Conservation (phyloP, 768 basidiomycete genomes). For the Pholiota microspora region DNA sequence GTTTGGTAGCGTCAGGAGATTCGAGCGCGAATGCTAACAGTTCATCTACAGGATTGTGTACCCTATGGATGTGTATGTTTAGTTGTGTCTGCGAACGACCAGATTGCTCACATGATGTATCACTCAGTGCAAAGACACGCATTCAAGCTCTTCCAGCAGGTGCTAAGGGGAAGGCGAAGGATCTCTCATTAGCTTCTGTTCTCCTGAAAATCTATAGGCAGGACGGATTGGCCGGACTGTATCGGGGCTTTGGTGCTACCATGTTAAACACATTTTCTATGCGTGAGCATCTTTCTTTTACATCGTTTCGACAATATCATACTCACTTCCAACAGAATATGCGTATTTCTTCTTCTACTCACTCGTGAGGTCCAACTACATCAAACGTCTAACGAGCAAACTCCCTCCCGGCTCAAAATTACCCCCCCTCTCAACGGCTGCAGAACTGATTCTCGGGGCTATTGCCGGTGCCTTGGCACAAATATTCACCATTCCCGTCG, state of each 20-base stretch:
- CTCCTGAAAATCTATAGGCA: slow-evolving; percentile 70
- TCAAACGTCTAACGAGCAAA: slow-evolving; percentile 61
- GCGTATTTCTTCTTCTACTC: slow-evolving; percentile 99
- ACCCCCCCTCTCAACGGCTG: slow-evolving; percentile 65
- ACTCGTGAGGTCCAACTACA: slow-evolving; percentile 80
- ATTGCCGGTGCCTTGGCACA: slow-evolving; percentile 92
- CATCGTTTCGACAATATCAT: not conserved
- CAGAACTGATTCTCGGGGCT: slow-evolving; percentile 88
- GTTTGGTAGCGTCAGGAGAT: slow-evolving; percentile 28
- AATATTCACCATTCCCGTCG: slow-evolving; percentile 97
- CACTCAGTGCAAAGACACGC: slow-evolving; percentile 82
- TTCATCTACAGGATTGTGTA: slow-evolving; percentile 74
- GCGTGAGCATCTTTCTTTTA: slow-evolving; percentile 60
- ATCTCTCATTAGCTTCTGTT: slow-evolving; percentile 59
- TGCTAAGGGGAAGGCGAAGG: slow-evolving; percentile 49
- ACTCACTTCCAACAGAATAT: slow-evolving; percentile 61
- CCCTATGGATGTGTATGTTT: slow-evolving; percentile 85
- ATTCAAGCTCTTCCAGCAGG: slow-evolving; percentile 75
- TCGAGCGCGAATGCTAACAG: slow-evolving; percentile 4
- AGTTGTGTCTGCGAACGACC: slow-evolving; percentile 8
- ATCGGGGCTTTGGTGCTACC: slow-evolving; percentile 90
- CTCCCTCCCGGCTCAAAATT: slow-evolving; percentile 60
- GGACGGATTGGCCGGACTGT: slow-evolving; percentile 82
- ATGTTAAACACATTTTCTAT: slow-evolving; percentile 99
- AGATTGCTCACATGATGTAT: not conserved